phyloP scores from a whole-genome alignment of 2,329 filamentous ascomycete genomes.

The Orbilia blumenaviensis region DNA sequence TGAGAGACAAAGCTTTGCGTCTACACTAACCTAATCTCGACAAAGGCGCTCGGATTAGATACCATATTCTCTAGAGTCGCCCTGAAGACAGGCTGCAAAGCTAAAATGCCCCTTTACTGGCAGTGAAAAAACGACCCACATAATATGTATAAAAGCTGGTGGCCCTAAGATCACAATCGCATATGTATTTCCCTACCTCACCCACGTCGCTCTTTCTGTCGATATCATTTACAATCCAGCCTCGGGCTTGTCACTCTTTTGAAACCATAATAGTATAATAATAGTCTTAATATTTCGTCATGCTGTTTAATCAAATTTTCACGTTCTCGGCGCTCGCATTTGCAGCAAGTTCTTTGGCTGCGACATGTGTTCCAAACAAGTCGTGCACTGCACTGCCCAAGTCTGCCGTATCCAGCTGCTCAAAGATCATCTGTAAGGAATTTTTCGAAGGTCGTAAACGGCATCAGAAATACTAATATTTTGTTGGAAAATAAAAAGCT shows the following conservation, averaged over 20 bases:
- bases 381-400: constrained; percentile 19
- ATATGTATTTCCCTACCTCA: not conserved
- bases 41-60: not conserved
- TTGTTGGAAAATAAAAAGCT: too few species aligned
- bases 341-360: constrained; percentile 24
- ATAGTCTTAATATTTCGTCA: constrained; percentile 11
- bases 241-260: constrained; percentile 16
- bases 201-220: not conserved
- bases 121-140: not conserved
- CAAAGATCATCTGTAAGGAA: constrained; percentile 27
- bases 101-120: not conserved
- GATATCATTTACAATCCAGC: not conserved
- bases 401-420: constrained; percentile 14
- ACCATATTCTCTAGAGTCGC: too few species aligned
- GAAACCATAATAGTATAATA: not conserved
- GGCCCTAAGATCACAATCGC: not conserved
- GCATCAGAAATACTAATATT: too few species aligned
- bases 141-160: not conserved
- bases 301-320: constrained; percentile 36
- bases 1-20: not conserved
- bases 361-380: constrained; percentile 12
- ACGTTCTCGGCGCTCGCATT: constrained; percentile 25
- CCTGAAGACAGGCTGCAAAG: too few species aligned
- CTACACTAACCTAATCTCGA: not conserved
- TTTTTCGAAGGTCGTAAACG: too few species aligned